Conservation (phyloP, 768 basidiomycete species). For the Tephrocybe sp. region DNA sequence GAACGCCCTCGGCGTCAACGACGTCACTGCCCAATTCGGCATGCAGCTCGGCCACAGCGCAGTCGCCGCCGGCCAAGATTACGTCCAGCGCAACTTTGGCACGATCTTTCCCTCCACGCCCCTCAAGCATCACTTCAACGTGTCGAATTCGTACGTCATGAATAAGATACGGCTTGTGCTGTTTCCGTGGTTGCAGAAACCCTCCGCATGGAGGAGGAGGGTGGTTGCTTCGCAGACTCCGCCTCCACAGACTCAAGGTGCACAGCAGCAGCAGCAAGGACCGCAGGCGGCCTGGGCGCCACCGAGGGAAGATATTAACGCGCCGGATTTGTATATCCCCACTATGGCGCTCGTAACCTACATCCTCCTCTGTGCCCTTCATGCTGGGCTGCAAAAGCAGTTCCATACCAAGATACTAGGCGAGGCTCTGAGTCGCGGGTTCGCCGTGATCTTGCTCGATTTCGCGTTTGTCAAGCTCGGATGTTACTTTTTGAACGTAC, state of each 20-base stretch:
- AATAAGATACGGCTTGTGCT: conserved; percentile 83
- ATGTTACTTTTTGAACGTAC: conserved; percentile 90
- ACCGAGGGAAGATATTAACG: conserved; percentile 93
- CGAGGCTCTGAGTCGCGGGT: conserved; percentile 78
- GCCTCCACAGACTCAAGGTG: conserved; percentile 47
- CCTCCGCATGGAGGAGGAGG: conserved; percentile 53
- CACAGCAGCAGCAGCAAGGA: conserved; percentile 41
- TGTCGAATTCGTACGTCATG: conserved; percentile 94
- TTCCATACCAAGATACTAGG: conserved; percentile 93
- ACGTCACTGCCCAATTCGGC: conserved; percentile 92
- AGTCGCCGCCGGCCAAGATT: conserved; percentile 91
- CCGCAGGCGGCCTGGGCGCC: conserved; percentile 75
- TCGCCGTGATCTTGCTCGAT: conserved; percentile 85
- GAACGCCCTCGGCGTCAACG: too few species aligned
- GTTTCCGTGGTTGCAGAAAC: conserved; percentile 94
- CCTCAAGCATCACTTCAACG: conserved; percentile 63
- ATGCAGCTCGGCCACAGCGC: conserved; percentile 94
- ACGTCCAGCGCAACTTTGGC: conserved; percentile 79
- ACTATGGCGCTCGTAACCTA: conserved; percentile 98
- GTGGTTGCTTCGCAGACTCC: conserved; percentile 39
- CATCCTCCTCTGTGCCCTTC: conserved; percentile 83
- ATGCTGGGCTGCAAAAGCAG: conserved; percentile 76
- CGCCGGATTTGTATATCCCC: conserved; percentile 96
- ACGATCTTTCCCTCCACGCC: conserved; percentile 16
- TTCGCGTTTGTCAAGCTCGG: conserved; percentile 88